Percentiles rank a stretch among this genome's conserved stretches.
Evolutionary conservation across 495 filamentous ascomycete species (phyloP).

Genomic region (Geopyxis carbonaria): DNA sequence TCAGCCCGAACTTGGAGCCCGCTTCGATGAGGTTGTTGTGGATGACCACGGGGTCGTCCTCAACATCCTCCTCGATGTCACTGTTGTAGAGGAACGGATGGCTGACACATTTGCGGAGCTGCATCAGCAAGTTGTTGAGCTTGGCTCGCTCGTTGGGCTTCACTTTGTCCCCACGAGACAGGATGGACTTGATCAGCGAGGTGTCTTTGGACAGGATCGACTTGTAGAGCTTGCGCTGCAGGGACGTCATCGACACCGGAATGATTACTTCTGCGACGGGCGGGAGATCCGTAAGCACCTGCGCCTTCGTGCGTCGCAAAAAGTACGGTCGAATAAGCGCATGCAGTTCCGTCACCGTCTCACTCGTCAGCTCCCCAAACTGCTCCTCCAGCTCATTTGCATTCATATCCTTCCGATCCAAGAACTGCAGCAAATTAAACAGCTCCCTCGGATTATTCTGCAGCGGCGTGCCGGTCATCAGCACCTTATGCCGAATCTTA

Average conservation of each 20-base stretch:
- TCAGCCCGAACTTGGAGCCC: conserved; percentile 69
- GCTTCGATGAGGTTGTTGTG: conserved; percentile 78
- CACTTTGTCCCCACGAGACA: conserved; percentile 40
- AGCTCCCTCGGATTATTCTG: conserved; percentile 91
- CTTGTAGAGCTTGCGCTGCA: conserved; percentile 90
- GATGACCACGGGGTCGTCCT: conserved; percentile 28
- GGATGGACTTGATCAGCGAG: conserved; percentile 72
- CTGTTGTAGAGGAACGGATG: conserved; percentile 89
- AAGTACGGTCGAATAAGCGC: conserved; percentile 54
- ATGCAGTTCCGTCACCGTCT: conserved; percentile 66
- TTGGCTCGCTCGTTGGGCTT: conserved; percentile 55
- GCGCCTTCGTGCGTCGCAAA: conserved; percentile 66
- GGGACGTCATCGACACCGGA: conserved; percentile 74
- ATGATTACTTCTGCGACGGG: conserved; percentile 89
- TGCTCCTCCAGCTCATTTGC: conserved; percentile 56
- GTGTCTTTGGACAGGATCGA: conserved; percentile 82
- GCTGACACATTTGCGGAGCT: conserved; percentile 83
- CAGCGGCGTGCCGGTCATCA: conserved; percentile 79
- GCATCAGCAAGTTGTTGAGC: conserved; percentile 86
- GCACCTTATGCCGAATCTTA: conserved; percentile 58
- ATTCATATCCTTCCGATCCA: conserved; percentile 46
- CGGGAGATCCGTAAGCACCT: conserved; percentile 77
- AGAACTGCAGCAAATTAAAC: conserved; percentile 88
- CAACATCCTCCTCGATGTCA: conserved; percentile 61
- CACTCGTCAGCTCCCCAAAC: conserved; percentile 55